Evolutionary conservation across 2,329 filamentous ascomycete genomes (phyloP).

Genomic region (Sclerotinia sclerotiorum): DNA sequence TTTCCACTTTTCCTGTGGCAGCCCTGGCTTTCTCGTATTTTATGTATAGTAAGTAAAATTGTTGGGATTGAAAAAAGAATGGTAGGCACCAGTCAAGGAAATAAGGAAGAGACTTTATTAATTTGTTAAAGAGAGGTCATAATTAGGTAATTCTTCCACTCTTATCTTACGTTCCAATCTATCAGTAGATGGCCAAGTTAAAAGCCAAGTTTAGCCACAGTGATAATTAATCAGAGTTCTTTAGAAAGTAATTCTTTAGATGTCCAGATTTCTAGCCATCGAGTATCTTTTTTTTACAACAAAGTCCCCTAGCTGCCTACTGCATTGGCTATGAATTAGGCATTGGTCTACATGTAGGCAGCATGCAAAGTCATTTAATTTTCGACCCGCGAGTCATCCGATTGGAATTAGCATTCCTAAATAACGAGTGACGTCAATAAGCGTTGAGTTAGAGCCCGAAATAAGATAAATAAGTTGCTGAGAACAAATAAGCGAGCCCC

Average conservation of each 20-base stretch:
- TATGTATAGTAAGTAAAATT: too few relatives aligned
- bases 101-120: not conserved
- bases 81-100: not conserved
- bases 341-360: not conserved
- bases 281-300: not conserved
- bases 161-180: too few relatives aligned
- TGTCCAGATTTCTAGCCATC: not conserved
- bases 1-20: not conserved
- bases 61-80: not conserved
- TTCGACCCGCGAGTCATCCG: too few relatives aligned
- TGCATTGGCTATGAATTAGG: not conserved
- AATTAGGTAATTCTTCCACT: too few relatives aligned
- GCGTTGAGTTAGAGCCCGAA: not conserved
- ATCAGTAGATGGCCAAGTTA: too few relatives aligned
- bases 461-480: not conserved
- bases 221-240: too few relatives aligned
- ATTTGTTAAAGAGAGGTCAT: not conserved
- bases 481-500: conserved; percentile 10
- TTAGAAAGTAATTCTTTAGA: too few relatives aligned
- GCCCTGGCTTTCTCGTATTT: not conserved
- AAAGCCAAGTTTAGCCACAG: too few relatives aligned
- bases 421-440: not conserved
- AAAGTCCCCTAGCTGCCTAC: not conserved
- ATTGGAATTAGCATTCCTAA: too few relatives aligned
- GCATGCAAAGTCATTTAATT: too few relatives aligned